These are phyloP conservation scores for Stachybotrys elegans DNA, from an alignment of 2,329 filamentous ascomycete genomes.

Conservation along the genomic window DNA sequence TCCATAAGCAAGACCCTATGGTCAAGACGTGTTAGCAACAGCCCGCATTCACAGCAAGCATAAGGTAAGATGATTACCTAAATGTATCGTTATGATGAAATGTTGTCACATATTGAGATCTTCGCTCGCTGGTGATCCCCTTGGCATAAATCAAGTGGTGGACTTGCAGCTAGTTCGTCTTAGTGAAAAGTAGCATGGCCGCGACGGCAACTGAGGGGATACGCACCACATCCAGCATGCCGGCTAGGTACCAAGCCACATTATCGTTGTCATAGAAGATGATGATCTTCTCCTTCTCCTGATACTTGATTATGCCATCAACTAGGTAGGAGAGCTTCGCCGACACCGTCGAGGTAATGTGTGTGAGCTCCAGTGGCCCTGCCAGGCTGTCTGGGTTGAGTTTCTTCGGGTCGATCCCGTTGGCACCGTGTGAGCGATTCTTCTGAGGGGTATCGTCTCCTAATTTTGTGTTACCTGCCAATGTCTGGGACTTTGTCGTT, in stretches of 20 bases:
- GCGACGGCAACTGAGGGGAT: too few relatives aligned
- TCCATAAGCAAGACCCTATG: slow-evolving; percentile 79
- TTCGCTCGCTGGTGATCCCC: slow-evolving; percentile 52
- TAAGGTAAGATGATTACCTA: slow-evolving; percentile 27
- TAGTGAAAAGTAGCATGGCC: slow-evolving; percentile 5
- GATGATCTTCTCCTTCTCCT: slow-evolving; percentile 76
- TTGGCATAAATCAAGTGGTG: slow-evolving; percentile 64
- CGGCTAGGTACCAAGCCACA: slow-evolving; percentile 77
- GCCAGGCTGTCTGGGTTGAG: slow-evolving; percentile 18
- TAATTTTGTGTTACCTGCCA: slow-evolving; percentile 39
- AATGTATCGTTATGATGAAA: slow-evolving; percentile 69
- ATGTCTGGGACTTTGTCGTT: slow-evolving; percentile 14
- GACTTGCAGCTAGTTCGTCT: slow-evolving; percentile 42
- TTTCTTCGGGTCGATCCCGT: slow-evolving; percentile 14
- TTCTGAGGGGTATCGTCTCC: slow-evolving; percentile 31
- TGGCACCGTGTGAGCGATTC: slow-evolving; percentile 23
- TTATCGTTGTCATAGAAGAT: slow-evolving; percentile 92
- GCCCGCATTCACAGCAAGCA: neutral
- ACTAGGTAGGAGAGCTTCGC: slow-evolving; percentile 84
- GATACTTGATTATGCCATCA: slow-evolving; percentile 63
- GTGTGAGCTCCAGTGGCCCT: slow-evolving; percentile 51
- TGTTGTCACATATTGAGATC: slow-evolving; percentile 69
- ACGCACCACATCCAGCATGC: slow-evolving; percentile 68
- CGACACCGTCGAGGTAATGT: slow-evolving; percentile 73
- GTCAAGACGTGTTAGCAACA: slow-evolving; percentile 3